Evolutionary conservation across 495 filamentous ascomycete species (phyloP), one percentile per base, ranked within the genome.

Genomic region (Tuber brumale): DNA sequence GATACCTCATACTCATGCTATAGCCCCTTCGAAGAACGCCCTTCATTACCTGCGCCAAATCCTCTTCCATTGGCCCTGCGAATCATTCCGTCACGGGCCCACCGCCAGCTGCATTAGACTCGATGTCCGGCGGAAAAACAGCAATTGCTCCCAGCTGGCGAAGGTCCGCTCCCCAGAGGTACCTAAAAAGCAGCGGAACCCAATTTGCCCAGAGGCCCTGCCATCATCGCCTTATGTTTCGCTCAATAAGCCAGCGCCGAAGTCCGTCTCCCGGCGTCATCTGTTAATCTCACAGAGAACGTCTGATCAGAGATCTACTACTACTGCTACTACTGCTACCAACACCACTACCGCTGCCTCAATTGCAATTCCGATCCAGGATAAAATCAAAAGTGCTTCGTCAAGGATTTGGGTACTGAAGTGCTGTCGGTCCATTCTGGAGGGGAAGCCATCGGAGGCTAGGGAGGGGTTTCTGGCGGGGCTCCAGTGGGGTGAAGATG

Each of bases 41-140:
- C 81, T 82, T 73, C 74, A 73, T 70, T 82, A 79, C 76, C 74
- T 82, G 61, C 81, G 75, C 73, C 80, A 82, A 70, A 51, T 82
- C 44, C 39, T 82, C 43, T 82, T 82, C 39, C 81, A 71, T 37
- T 72, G 72, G 69, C 41, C 45, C n/a, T 73, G 57, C 73, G 73
- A 70, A 70, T 75, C 72, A 51, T 43, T 61, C 69, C 44, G 39
- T 57, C 48, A 72, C 74, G 71, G 46, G 57, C 57, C 27, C 57
- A 66, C 51, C 39, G 27, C 74, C 74, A 76, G 51, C 75, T 80
- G 73, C 45, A 14, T 69, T 16, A 70, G 73, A n/a, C 57, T 44
- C 35, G 66, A 75, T n/a, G 21, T 45, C 19, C 39, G 7, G 39
- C 45, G 43, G 48, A 72, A 44, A 72, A 35, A 21, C 19, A 39